Evolutionary conservation across 495 filamentous ascomycete genomes (phyloP), one percentile per base, ranked within the genome.

Genomic region (Choiromyces venosus): DNA sequence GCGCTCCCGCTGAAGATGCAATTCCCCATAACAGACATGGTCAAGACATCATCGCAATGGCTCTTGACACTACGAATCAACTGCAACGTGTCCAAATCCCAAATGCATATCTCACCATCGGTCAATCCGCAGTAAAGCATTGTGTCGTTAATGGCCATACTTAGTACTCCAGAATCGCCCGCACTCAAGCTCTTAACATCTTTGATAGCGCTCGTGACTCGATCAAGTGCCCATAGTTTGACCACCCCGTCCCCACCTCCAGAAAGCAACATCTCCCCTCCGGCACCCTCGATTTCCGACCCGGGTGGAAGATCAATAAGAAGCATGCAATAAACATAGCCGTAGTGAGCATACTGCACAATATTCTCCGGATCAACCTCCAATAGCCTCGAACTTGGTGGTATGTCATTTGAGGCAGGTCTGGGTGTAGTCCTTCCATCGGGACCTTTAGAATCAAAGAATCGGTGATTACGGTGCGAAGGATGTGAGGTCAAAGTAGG

Each of bases 21-120:
- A 4, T 92, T 91, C 78, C 91, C 90, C 10, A 91, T 92, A 78
- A 97, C 90, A 69, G 90, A 87, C 67, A 99, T 85, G 12, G 92
- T 90, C 84, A 94, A 92, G 65, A 99, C 86, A 81, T 97, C 96
- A 10, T 90, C 91, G 33, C 87, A 89, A 73, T 94, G 90, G 29
- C 89, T 87, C 76, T 91, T 92, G 76, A 97, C 89, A 12, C 89
- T 92, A 71, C 94, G 87, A 29, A 99, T 85, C 67, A 95, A 90
- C 84, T 99, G 95, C 74, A 90, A 88, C 2, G 95, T 97, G 81
- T 99, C 95, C 19, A 98, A 85, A 78, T 99, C 96, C 95, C 95
- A 99, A 21, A 98, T 89, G 80, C 97, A 94, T 69, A 99, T 87
- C 61, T 96, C 89, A n/a, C 95, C 95, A n/a, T 90, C 88, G 0